Percentiles rank a stretch among this genome's conserved stretches.
Conservation (phyloP, 2,329 filamentous ascomycete species). For the Colletotrichum shisoi region DNA sequence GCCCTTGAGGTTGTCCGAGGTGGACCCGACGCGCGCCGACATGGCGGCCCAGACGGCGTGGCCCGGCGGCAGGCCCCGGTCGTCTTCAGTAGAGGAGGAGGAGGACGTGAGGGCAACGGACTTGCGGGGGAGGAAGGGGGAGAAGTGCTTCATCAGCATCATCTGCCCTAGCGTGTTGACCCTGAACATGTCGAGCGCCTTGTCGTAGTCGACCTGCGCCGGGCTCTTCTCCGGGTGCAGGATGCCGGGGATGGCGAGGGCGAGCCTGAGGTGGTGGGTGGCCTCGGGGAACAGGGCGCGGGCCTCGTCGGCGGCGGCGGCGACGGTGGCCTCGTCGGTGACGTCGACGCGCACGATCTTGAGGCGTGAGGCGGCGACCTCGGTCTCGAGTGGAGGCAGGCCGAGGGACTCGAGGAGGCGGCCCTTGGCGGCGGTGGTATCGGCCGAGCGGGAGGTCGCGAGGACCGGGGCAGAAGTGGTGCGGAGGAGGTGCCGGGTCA, state of each 20-base stretch:
- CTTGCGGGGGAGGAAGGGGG: constrained; percentile 71
- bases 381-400: constrained; percentile 3
- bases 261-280: constrained; percentile 70
- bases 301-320: constrained; percentile 62
- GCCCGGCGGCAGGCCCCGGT: constrained; percentile 43
- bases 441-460: constrained; percentile 51
- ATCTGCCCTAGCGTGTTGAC: constrained; percentile 79
- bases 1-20: constrained; percentile 74
- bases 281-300: constrained; percentile 60
- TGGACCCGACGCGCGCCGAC: constrained; percentile 79
- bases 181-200: constrained; percentile 72
- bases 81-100: constrained; percentile 9
- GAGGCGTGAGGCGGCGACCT: constrained; percentile 48
- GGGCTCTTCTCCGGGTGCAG: constrained; percentile 77
- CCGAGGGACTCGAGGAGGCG: constrained; percentile 47
- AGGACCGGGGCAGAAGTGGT: constrained; percentile 59
- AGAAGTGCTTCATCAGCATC: constrained; percentile 79
- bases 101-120: constrained; percentile 49
- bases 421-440: constrained; percentile 49
- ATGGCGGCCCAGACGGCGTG: constrained; percentile 75
- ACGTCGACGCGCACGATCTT: constrained; percentile 56
- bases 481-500: constrained; percentile 59
- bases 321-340: constrained; percentile 69
- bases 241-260: constrained; percentile 74
- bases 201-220: constrained; percentile 66